Base-by-base conservation (phyloP, 768 basidiomycete species). In the Lactarius evosmus region DNA sequence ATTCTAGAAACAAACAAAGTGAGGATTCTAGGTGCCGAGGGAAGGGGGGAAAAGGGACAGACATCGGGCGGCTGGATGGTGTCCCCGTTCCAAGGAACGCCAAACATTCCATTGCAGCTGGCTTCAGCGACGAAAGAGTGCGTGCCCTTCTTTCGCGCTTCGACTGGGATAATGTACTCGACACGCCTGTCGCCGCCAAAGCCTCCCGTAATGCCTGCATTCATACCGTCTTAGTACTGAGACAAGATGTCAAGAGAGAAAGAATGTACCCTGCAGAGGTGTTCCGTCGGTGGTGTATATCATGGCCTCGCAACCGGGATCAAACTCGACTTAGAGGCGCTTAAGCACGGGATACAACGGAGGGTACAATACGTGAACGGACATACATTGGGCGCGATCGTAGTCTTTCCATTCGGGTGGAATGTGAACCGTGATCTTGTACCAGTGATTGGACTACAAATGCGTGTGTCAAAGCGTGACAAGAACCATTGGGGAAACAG, bases 31-130 rank as follows among this genome's bases (percentile, higher is more conserved):
- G 8, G 34, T 8, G 30, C 14, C n/a, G 25, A 29, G 27, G 46
- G 50, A 53, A 40, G 38, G n/a, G 30, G 30, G 51, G n/a, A 38
- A 53, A 40, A 72, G 36, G 68, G 52, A 75, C 88, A 70, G 67
- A 88, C 86, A 70, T 96, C 92, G 0, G 95, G 95, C 44, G 94
- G 91, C 3, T 84, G 82, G 58, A 96, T 92, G 0, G 82, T 89
- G 71, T 94, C 88, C 2, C 89, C 91, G 57, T 79, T 83, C 84
- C 82, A 86, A 0, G 89, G 88, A 0, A 93, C 86, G 41, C 96
- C 96, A 70, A 97, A 97, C 94, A 98, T 96, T 56, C 91, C 95
- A 66, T 98, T 98, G 78, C 91, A 94, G 69, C 85, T 88, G 1
- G 85, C 86, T 72, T 92, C 90, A 66, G 92, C 86, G 66, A 91